Evolutionary conservation across 331 rosid genomes (phyloP), one percentile per base, ranked within the genome.

Genomic region (Erythrophleum ivorense): DNA sequence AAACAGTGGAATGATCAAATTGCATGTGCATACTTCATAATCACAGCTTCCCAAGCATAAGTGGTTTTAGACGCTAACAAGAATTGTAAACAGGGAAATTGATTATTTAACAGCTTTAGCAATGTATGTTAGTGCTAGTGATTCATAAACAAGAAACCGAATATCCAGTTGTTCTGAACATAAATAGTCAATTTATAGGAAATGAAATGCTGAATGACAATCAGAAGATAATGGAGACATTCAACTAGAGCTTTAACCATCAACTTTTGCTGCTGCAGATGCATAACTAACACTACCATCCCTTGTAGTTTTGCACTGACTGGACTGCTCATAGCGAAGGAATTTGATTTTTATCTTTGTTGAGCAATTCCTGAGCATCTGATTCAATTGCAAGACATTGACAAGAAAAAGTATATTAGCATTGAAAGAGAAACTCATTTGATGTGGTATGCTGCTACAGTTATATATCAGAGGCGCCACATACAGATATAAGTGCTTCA

Each of bases 261-360:
- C 92, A 69, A 84, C 33, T 83, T 86, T 94, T 67, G 98, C 99
- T 31, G 99, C 98, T 14, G 98, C 99, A 16, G 99, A 94, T 81
- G 99, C 99, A 84, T 94, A 96, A 82, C 98, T 96, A 48, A 96
- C 99, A 41, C 99, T 96, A 86, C 98, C 92, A 75, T 96, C 99
- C 84, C 94, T 86, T 69, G 43, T 80, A 54, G 84, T 90, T 55
- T 89, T 87, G 97, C 99, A 96, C 74, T 87, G 97, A 80, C 94
- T 94, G 12, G 99, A 96, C 78, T 96, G 99, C 84, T 96, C 97
- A 41, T 96, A 96, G 21, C 89, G 93, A 62, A 96, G 97, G 81
- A 96, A 96, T 62, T 90, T 92, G 34, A 96, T 59, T 81, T 89
- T 91, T 38, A 94, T 91, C 81, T 81, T 91, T 33, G 92, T 90